Evolutionary conservation across 78 protist species (phyloP).

Genomic region (Capsaspora owczarzaki): DNA sequence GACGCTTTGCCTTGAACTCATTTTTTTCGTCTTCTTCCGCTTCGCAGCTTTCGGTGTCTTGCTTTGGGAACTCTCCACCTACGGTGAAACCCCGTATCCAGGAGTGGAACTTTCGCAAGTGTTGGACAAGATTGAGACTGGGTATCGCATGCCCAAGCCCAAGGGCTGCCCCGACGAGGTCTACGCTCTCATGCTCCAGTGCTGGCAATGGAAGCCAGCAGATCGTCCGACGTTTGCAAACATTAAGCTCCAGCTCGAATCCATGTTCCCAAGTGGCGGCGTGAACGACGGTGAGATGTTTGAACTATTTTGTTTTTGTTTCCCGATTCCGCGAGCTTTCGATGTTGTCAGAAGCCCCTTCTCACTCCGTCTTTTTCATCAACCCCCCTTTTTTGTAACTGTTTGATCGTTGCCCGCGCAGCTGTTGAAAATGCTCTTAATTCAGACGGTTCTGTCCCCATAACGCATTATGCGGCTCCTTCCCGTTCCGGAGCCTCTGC

Average conservation of each 20-base stretch:
- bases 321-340: no score
- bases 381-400: no score
- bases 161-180: constrained; percentile 27
- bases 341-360: no score
- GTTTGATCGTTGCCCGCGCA: no score
- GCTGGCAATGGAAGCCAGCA: neutral
- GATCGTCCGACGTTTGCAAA: neutral
- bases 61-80: constrained; percentile 25
- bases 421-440: no score
- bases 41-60: constrained; percentile 20
- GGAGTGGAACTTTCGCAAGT: constrained; percentile 1
- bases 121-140: neutral
- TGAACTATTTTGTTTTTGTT: no score
- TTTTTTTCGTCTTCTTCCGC: neutral
- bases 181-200: constrained; percentile 7
- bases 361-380: no score
- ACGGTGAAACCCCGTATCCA: constrained; percentile 34
- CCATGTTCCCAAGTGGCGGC: neutral
- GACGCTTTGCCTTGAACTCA: neutral
- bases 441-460: no score
- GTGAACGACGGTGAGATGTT: neutral
- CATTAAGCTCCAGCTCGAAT: neutral
- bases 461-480: no score
- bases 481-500: no score
- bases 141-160: constrained; percentile 29